These are phyloP conservation scores for Kodamaea anthophila DNA, from an alignment of 1,139 yeast genomes.

Conservation along the genomic window DNA sequence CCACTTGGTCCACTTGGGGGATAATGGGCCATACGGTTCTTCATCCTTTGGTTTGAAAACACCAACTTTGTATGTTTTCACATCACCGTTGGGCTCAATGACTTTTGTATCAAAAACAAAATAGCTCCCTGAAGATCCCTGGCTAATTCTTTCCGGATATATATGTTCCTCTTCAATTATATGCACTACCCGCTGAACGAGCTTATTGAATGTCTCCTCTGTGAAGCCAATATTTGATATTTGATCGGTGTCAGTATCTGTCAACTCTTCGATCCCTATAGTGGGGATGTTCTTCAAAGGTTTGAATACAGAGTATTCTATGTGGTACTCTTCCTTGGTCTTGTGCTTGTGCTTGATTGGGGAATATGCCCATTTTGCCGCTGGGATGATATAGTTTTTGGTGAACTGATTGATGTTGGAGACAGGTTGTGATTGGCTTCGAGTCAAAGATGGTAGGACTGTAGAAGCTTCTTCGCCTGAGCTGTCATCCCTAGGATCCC, in stretches of 20 bases:
- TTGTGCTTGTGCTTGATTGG: conserved; percentile 7
- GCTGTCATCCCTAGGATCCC: conserved; percentile 3
- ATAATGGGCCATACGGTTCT: conserved; percentile 74
- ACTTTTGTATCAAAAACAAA: conserved; percentile 39
- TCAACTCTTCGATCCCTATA: conserved; percentile 20
- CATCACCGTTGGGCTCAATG: conserved; percentile 4
- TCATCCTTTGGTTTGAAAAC: conserved; percentile 78
- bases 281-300: conserved; percentile 22
- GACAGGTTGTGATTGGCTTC: conserved; percentile 10
- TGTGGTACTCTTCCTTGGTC: conserved; percentile 18
- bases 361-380: conserved; percentile 18
- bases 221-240: too few relatives aligned
- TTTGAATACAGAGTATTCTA: conserved; percentile 50
- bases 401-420: conserved; percentile 18
- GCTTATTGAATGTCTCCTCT: conserved; percentile 24
- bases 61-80: conserved; percentile 31
- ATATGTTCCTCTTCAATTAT: conserved; percentile 32
- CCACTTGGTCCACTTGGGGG: conserved; percentile 83
- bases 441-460: conserved; percentile 5
- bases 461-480: conserved; percentile 5
- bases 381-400: conserved; percentile 22
- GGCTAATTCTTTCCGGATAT: conserved; percentile 49
- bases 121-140: conserved; percentile 72
- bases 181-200: conserved; percentile 33
- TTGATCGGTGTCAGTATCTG: neutral